These are phyloP conservation scores for Nothophaeocryptopus gaeumannii DNA, from an alignment of 2,329 filamentous ascomycete genomes.

Conservation along the genomic window DNA sequence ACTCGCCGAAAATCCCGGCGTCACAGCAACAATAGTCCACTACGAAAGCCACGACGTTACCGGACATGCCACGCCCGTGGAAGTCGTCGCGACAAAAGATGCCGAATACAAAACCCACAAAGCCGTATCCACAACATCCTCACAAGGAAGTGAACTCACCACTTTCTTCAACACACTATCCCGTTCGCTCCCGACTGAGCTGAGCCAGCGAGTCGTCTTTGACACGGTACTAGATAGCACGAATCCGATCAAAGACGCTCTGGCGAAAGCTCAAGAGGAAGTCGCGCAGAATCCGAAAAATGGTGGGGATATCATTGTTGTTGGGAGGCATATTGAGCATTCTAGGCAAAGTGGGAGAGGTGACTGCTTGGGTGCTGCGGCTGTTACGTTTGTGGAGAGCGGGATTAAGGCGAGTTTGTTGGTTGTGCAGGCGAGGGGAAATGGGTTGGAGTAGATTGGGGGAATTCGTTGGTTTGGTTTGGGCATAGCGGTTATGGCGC, in stretches of 20 bases:
- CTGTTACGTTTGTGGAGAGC: constrained; percentile 57
- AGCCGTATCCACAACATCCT: constrained; percentile 3
- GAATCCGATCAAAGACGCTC: constrained; percentile 43
- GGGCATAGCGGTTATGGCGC: neutral
- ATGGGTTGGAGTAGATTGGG: constrained; percentile 8
- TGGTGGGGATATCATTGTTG: constrained; percentile 67
- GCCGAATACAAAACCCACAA: constrained; percentile 12
- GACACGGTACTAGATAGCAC: constrained; percentile 43
- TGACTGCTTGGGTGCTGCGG: constrained; percentile 58
- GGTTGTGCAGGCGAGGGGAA: constrained; percentile 61
- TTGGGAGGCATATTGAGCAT: constrained; percentile 54
- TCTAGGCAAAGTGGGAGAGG: constrained; percentile 31
- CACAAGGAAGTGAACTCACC: constrained; percentile 39
- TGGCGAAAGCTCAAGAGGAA: constrained; percentile 57
- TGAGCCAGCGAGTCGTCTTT: constrained; percentile 60
- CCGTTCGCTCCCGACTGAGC: constrained; percentile 52
- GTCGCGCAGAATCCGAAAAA: constrained; percentile 62
- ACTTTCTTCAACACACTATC: constrained; percentile 58
- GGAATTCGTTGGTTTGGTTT: neutral
- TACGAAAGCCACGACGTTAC: constrained; percentile 41
- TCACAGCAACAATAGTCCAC: constrained; percentile 73
- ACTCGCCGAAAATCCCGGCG: constrained; percentile 71
- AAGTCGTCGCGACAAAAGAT: constrained; percentile 12
- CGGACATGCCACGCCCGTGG: constrained; percentile 15
- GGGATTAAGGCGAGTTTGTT: constrained; percentile 66